A percentile compares a stretch with the other conserved stretches of the same genome.
These are phyloP conservation scores for Ilex asprella DNA, from an alignment of 257 asterid genomes.

Conservation along the genomic window DNA sequence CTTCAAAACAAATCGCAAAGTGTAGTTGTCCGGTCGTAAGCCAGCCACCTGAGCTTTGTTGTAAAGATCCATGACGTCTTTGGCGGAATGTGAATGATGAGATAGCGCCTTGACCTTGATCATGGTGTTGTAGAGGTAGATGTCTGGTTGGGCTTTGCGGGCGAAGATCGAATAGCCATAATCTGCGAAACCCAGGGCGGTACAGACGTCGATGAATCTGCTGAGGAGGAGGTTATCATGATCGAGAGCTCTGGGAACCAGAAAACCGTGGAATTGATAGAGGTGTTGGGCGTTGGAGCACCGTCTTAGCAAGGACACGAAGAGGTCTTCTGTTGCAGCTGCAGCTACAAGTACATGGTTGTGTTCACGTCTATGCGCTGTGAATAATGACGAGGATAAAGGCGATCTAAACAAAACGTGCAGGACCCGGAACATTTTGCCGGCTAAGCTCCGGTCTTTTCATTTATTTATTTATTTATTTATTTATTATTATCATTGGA, in stretches of 20 bases:
- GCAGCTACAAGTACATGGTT: neutral
- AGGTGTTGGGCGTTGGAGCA: conserved; percentile 3
- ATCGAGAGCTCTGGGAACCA: conserved; percentile 11
- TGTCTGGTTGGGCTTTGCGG: conserved; percentile 5
- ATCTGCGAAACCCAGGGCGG: conserved; percentile 4
- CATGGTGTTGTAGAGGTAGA: conserved; percentile 12
- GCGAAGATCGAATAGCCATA: conserved; percentile 6
- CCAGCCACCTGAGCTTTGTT: conserved; percentile 8
- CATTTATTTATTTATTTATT: no score
- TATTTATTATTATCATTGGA: no score
- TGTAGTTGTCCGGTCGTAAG: conserved; percentile 9
- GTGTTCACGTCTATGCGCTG: no score
- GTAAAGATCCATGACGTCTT: conserved; percentile 6
- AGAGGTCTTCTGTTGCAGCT: neutral
- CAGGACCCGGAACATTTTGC: no score
- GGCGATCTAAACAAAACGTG: no score
- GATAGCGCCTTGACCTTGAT: conserved; percentile 5
- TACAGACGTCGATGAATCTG: conserved; percentile 3
- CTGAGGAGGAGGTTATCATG: conserved; percentile 5
- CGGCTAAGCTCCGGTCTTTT: no score
- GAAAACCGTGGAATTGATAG: conserved; percentile 14
- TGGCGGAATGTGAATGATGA: neutral
- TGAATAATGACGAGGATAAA: no score
- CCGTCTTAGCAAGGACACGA: neutral
- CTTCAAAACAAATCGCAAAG: conserved; percentile 13